Evolutionary conservation across 805 yeast genomes (phyloP).

Genomic region (Saccharomycopsis oosterbeekiorum): DNA sequence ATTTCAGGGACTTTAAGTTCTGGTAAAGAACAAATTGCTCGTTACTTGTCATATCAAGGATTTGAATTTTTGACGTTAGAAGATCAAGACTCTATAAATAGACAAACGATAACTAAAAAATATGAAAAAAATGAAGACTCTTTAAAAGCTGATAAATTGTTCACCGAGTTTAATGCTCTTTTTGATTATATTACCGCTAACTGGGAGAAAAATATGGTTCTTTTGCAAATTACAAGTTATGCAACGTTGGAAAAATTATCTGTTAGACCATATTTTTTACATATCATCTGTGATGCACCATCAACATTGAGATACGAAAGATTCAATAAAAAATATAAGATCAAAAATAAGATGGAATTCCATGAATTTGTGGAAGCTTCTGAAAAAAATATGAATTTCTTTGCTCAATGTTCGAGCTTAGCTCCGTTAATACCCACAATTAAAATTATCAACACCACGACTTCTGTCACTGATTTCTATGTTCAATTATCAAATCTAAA

Average conservation of each 20-base stretch:
- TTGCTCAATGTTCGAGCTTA: constrained; percentile 19
- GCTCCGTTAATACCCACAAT: constrained; percentile 41
- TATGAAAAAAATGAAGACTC: constrained; percentile 5
- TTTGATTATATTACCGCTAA: constrained; percentile 52
- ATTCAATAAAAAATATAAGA: constrained; percentile 16
- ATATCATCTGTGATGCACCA: constrained; percentile 71
- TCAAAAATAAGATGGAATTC: constrained; percentile 3
- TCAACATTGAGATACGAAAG: constrained; percentile 31
- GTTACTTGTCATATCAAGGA: constrained; percentile 46
- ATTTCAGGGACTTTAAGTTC: constrained; percentile 60
- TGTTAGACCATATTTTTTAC: constrained; percentile 77
- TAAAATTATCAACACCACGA: constrained; percentile 44
- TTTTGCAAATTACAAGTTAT: constrained; percentile 38
- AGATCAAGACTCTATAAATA: constrained; percentile 18
- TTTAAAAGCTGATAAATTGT: constrained; percentile 24
- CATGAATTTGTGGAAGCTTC: constrained; percentile 31
- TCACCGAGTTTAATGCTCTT: constrained; percentile 35
- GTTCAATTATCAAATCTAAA: constrained; percentile 32
- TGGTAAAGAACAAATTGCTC: constrained; percentile 56
- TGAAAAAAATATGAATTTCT: constrained; percentile 25
- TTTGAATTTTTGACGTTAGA: constrained; percentile 31
- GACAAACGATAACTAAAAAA: background rate
- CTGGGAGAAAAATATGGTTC: constrained; percentile 57
- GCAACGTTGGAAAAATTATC: constrained; percentile 37
- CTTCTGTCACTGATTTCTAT: constrained; percentile 29